These are phyloP conservation scores for Alternaria sp. DNA, from an alignment of 2,329 filamentous ascomycete genomes.

Conservation along the genomic window DNA sequence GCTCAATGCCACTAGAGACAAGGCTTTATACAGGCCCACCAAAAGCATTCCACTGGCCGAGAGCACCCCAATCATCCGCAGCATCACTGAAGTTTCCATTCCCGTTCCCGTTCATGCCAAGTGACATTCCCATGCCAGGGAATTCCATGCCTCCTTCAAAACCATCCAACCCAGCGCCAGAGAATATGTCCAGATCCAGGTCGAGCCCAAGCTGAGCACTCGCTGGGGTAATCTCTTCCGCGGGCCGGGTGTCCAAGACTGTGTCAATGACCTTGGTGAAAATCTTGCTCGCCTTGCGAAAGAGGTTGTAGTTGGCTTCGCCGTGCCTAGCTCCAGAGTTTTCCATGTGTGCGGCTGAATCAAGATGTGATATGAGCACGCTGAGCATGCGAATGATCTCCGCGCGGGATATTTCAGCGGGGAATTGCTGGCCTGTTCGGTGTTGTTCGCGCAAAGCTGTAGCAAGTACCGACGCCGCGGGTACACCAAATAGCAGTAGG, in stretches of 20 bases:
- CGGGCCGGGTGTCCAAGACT: constrained; percentile 32
- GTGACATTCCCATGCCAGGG: constrained; percentile 18
- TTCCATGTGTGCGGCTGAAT: constrained; percentile 37
- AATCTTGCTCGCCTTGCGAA: constrained; percentile 36
- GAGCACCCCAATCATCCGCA: constrained; percentile 31
- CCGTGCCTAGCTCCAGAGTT: constrained; percentile 40
- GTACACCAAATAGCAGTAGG: constrained; percentile 39
- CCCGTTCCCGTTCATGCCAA: constrained; percentile 14
- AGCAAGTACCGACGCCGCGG: constrained; percentile 36
- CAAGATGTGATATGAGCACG: constrained; percentile 50
- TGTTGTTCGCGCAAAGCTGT: constrained; percentile 39
- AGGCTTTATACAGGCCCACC: neutral
- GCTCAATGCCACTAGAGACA: accelerated
- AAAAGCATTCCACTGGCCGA: constrained; percentile 37
- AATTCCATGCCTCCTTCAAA: constrained; percentile 41
- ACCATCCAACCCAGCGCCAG: constrained; percentile 35
- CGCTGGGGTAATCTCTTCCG: constrained; percentile 19
- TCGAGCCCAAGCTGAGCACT: constrained; percentile 19
- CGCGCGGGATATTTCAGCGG: constrained; percentile 39
- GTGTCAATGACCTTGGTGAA: constrained; percentile 41
- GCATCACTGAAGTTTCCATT: neutral
- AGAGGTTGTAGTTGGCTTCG: constrained; percentile 45
- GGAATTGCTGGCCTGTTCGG: constrained; percentile 35
- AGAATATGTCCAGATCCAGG: constrained; percentile 31
- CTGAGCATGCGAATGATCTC: constrained; percentile 49